Evolutionary conservation across 805 yeast species (phyloP), one percentile per base, ranked within the genome.

Genomic region (Saccharomycopsis javanensis): DNA sequence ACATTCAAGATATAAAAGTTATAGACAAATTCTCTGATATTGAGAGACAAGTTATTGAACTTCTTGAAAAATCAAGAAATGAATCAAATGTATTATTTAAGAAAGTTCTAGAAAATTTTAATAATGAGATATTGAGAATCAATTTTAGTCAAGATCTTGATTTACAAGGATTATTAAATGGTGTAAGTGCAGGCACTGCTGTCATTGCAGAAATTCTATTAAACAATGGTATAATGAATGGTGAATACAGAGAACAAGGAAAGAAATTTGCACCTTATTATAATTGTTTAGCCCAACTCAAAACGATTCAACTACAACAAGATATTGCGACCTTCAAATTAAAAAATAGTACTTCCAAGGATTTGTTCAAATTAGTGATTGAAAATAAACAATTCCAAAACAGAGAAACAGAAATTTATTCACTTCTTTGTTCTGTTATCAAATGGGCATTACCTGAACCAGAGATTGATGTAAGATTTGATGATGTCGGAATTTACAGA

Each of bases 401-500:
- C 3, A 48, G 51, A 27, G 48, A 52, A 18, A 25, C 15, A 15
- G 55, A 53, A 37, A 42, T 53, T 28, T 53, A 23, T 25, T 11
- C 30, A 10, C 18, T 53, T 15, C 52, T 55, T 15, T 13, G 23
- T 6, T 35, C 11, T 37, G 55, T 48, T 8, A 53, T 56, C 30
- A 51, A 45, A 20, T 52, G 53, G 53, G 55, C 58, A 13, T 42
- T 56, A 23, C 55, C 55, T 31, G 23, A 25, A 23, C 42, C 35
- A 16, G 51, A 16, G 13, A 8, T 20, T n/a, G 46, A 28, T 27
- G 3, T 11, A 30, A 25, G 34, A 2, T 15, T 28, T 6, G 55
- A 45, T 28, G 34, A 20, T 16, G 18, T 11, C 4, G 45, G 46
- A 23, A 30, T 37, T 11, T 16, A 16, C 23, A 27, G 20, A 34